Evolutionary conservation across 345 rosid genomes (phyloP).

Genomic region (Kandelia obovata): DNA sequence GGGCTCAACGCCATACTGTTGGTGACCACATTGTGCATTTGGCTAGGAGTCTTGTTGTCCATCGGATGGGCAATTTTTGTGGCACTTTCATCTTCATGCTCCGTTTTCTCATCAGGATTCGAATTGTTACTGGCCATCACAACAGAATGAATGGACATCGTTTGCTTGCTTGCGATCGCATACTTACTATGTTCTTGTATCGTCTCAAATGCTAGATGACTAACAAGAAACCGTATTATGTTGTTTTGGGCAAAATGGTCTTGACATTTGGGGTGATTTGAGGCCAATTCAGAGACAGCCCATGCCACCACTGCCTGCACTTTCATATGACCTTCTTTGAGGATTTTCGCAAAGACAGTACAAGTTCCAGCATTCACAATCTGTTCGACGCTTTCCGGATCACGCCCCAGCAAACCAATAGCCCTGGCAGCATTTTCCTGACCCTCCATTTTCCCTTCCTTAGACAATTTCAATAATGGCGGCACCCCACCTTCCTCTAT

Average conservation of each 20-base stretch:
- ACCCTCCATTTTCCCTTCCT: slow-evolving; percentile 71
- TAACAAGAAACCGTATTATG: slow-evolving; percentile 64
- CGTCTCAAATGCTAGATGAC: slow-evolving; percentile 88
- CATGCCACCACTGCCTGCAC: slow-evolving; percentile 27
- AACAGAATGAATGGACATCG: slow-evolving; percentile 26
- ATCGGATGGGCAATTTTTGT: slow-evolving; percentile 17
- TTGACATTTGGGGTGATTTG: slow-evolving; percentile 30
- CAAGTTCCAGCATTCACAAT: slow-evolving; percentile 72
- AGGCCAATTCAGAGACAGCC: slow-evolving; percentile 32
- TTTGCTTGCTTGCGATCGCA: slow-evolving; percentile 23
- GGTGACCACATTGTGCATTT: slow-evolving; percentile 18
- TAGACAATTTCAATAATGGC: slow-evolving; percentile 64
- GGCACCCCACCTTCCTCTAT: slow-evolving; percentile 89
- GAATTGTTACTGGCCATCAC: slow-evolving; percentile 22
- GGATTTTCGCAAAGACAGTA: slow-evolving; percentile 67
- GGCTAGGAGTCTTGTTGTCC: slow-evolving; percentile 11
- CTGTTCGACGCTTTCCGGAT: slow-evolving; percentile 72
- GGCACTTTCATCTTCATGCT: slow-evolving; percentile 14
- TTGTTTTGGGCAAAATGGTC: slow-evolving; percentile 34
- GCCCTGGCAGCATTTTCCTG: slow-evolving; percentile 85
- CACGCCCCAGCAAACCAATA: slow-evolving; percentile 68
- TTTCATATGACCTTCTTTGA: slow-evolving; percentile 68
- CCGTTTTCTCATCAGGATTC: not conserved
- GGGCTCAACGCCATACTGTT: slow-evolving; percentile 10
- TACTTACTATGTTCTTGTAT: slow-evolving; percentile 58